phyloP scores from a whole-genome alignment of 306 rosid genomes.

The Sophora flavescens region DNA sequence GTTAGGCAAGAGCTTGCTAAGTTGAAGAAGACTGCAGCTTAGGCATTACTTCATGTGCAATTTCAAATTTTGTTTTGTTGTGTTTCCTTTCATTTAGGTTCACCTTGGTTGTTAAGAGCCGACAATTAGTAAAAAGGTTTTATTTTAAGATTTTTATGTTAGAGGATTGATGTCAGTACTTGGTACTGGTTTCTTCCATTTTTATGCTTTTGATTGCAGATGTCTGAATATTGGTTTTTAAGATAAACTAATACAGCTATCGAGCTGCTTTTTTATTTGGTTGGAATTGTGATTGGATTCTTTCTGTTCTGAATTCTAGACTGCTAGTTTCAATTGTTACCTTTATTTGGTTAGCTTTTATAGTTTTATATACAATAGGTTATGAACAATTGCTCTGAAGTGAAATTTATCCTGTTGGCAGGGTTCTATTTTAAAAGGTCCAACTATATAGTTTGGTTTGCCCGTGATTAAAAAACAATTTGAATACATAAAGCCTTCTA shows the following conservation, averaged over 20 bases:
- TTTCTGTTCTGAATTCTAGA: background rate
- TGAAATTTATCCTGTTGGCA: background rate
- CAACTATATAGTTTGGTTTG: too few relatives aligned
- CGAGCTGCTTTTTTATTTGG: background rate
- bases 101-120: conserved; percentile 25
- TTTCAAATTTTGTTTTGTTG: conserved; percentile 53
- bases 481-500: too few relatives aligned
- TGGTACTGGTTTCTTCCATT: too few relatives aligned
- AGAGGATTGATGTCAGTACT: conserved; percentile 16
- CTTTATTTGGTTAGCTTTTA: background rate
- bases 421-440: background rate
- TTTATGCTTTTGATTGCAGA: background rate
- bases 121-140: conserved; percentile 19
- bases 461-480: too few relatives aligned
- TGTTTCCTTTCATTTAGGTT: conserved; percentile 34
- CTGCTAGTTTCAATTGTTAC: background rate
- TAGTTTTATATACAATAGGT: too few relatives aligned
- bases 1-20: conserved; percentile 89
- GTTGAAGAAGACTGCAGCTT: conserved; percentile 72
- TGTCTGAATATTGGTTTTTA: background rate
- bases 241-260: background rate
- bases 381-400: too few relatives aligned
- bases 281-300: background rate
- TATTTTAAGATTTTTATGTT: conserved; percentile 27
- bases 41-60: conserved; percentile 29